Evolutionary conservation across 177 flowering plant species (phyloP), one percentile per base, ranked within the genome.

Genomic region (Vitis hybrid): DNA sequence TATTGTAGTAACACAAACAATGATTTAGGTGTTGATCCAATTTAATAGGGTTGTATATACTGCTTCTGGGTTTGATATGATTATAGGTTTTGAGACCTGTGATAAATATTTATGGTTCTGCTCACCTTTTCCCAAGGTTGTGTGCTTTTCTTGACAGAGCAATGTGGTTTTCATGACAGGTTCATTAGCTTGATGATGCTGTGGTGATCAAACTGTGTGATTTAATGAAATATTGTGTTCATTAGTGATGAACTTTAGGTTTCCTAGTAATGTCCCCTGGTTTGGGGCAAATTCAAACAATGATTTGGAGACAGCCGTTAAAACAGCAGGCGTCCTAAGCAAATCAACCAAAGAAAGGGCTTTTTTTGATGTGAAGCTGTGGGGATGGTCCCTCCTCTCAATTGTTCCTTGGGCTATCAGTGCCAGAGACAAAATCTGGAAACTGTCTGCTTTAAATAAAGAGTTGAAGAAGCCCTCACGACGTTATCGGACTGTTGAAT

Each of bases 341-440:
- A 80, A 88, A 55, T 50, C 83, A 64, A 68, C 86, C 22, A 70
- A 75, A 21, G 78, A 68, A 56, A 68, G 63, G 18, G 60, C 69
- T 63, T 10, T 60, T 45, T 73, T 76, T 62, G 73, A 81, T 65
- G 2, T 85, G 76, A 85, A 76, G 56, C 16, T 79, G 8, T 87
- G 87, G 89, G 78, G 82, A 45, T 71, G 79, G 83, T 83, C 94
- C 57, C 78, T 89, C 68, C 51, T 78, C 60, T 80, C 94, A 2
- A 45, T 86, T 56, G 16, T 86, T 75, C 92, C 97, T 39, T 87
- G 92, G 93, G 88, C 73, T 31, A 61, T 74, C 59, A 72, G 65
- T 62, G 48, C 76, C 14, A 69, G 61, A 51, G 81, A 76, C 21
- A 81, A 76, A 64, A 73, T 81, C 70, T 77, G 51, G 68, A 57